These are phyloP conservation scores for Tylopilus felleus DNA, from an alignment of 768 basidiomycete genomes.

Conservation along the genomic window DNA sequence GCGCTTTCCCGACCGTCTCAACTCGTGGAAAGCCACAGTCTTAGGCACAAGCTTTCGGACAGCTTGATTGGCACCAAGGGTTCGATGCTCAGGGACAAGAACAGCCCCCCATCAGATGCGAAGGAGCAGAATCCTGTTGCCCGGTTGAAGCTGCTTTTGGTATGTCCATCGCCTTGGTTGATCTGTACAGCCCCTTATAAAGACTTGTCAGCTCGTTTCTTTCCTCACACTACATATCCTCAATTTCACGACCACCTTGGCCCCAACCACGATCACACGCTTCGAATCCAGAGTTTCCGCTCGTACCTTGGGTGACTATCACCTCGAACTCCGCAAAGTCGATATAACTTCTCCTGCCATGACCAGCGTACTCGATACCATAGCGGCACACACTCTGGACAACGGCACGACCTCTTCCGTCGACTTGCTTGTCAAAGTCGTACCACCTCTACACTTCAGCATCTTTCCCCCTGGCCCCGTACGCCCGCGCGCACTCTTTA, in stretches of 20 bases:
- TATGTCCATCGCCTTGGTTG: conserved; percentile 34
- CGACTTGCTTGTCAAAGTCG: conserved; percentile 57
- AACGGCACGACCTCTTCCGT: conserved; percentile 20
- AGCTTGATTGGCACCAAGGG: conserved; percentile 47
- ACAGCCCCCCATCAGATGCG: conserved; percentile 38
- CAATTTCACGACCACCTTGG: conserved; percentile 90
- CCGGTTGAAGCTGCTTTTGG: conserved; percentile 83
- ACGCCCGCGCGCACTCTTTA: conserved; percentile 32
- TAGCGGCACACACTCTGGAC: conserved; percentile 38
- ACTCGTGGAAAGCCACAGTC: conserved; percentile 14
- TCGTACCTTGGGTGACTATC: conserved; percentile 14
- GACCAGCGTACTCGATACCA: conserved; percentile 51
- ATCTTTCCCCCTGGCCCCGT: conserved; percentile 37
- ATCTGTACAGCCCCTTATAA: background rate
- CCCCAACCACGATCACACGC: conserved; percentile 54
- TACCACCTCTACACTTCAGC: conserved; percentile 56
- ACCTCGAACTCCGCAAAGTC: conserved; percentile 46
- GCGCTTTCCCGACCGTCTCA: conserved; percentile 27
- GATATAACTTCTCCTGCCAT: conserved; percentile 67
- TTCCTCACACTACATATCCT: conserved; percentile 90
- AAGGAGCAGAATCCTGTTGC: conserved; percentile 79
- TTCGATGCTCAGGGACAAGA: conserved; percentile 43
- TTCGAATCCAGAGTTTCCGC: conserved; percentile 31
- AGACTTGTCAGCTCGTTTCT: conserved; percentile 61
- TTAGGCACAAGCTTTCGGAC: conserved; percentile 28